A percentile compares a stretch with the other conserved stretches of the same genome.
phyloP scores from a whole-genome alignment of 1,139 yeast genomes.

The Lodderomyces orthopsilosis region DNA sequence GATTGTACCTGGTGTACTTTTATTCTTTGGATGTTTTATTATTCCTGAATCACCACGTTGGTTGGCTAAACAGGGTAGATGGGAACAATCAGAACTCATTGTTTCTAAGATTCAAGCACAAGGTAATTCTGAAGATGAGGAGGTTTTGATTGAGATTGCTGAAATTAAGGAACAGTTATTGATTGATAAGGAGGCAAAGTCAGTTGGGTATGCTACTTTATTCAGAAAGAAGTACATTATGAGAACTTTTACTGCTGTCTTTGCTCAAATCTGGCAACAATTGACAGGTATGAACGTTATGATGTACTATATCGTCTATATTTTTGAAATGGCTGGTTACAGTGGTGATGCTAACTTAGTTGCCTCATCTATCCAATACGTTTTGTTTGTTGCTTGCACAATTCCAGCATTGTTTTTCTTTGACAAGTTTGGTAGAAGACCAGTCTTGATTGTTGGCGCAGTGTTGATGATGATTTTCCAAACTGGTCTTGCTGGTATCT shows the following conservation, averaged over 20 bases:
- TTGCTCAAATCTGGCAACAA: slow-evolving; percentile 61
- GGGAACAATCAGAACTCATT: slow-evolving; percentile 61
- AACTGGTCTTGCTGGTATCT: slow-evolving; percentile 37
- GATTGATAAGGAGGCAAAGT: slow-evolving; percentile 33
- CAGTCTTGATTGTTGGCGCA: slow-evolving; percentile 33
- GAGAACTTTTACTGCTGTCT: slow-evolving; percentile 48
- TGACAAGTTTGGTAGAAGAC: slow-evolving; percentile 39
- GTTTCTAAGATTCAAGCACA: slow-evolving; percentile 53
- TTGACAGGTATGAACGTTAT: slow-evolving; percentile 67
- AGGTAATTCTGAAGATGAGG: slow-evolving; percentile 52
- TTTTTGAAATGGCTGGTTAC: slow-evolving; percentile 58
- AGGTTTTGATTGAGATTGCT: slow-evolving; percentile 54
- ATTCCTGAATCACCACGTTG: slow-evolving; percentile 77
- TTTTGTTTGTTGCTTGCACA: slow-evolving; percentile 46
- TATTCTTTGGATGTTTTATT: slow-evolving; percentile 47
- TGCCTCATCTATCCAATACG: slow-evolving; percentile 52
- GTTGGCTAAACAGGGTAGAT: slow-evolving; percentile 62
- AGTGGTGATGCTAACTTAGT: slow-evolving; percentile 42
- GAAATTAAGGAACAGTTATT: slow-evolving; percentile 54
- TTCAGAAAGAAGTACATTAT: slow-evolving; percentile 46
- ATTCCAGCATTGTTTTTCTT: slow-evolving; percentile 37
- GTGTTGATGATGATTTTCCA: slow-evolving; percentile 31
- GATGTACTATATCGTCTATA: slow-evolving; percentile 60
- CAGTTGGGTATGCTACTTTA: slow-evolving; percentile 43
- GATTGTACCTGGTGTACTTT: slow-evolving; percentile 55